Base-by-base conservation (phyloP, 164 flowering plant species). In the Liquidambar formosana region DNA sequence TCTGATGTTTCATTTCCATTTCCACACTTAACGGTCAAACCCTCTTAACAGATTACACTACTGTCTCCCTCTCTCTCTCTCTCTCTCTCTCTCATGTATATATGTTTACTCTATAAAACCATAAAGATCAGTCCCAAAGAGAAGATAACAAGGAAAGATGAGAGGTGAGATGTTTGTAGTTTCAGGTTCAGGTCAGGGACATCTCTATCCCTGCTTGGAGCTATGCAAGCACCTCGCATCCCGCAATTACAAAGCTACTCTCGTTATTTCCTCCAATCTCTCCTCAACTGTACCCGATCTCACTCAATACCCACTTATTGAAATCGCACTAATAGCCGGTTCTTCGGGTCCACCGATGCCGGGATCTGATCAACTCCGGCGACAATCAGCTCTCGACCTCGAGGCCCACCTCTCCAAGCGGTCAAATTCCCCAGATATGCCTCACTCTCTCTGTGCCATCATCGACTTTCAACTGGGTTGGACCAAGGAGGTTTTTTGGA, bases 181-280 rank as follows among this genome's bases (percentile, higher is more conserved):
- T 8, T 78, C 89, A 1, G 77, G 74, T 62, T 62, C 60, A 28
- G 89, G 87, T 5, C 85, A 81, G 19, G 87, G 89, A 60, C 89
- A 85, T 52, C 79, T 85, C 48, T 69, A 73, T 54, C 89, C 89
- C 1, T 78, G 67, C 77, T 64, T 68, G 22, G 83, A 85, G 79
- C 85, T 85, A 27, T 83, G 85, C 73, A 76, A 76, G 41, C 84
- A 69, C 38, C 66, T 85, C 65, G n/a, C n/a, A n/a, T n/a, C n/a
- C n/a, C n/a, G n/a, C n/a, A n/a, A n/a, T n/a, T n/a, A n/a, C n/a
- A n/a, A 58, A 10, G 59, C 76, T 27, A 83, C 78, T 57, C 75
- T 83, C 62, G 54, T 83, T 64, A 59, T 85, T 51, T 72, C 83
- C n/a, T 79, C 86, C 63, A 41, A 63, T 60, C 68, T 77, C 63